Conservation (phyloP, 2,329 filamentous ascomycete species). For the Pestalotiopsis sp. region DNA sequence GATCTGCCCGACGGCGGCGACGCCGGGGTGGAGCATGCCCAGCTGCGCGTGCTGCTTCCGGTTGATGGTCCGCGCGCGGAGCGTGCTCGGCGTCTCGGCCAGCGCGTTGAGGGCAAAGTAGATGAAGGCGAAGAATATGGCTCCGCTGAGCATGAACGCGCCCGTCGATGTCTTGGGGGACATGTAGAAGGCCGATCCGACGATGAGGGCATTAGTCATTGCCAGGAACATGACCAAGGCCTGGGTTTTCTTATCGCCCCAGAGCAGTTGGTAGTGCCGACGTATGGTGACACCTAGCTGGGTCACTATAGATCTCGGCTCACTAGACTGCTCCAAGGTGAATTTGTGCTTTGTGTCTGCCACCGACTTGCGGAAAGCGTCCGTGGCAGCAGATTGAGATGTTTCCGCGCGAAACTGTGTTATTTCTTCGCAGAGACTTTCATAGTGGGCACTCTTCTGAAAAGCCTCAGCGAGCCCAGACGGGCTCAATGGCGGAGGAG, state of each 20-base stretch:
- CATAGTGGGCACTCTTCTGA: not conserved
- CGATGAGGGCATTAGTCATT: not conserved
- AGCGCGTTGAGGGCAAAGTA: not conserved
- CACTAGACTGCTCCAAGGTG: not conserved
- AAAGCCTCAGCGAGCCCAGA: not conserved
- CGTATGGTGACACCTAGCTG: not conserved
- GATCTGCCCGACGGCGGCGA: not conserved
- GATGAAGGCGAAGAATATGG: not conserved
- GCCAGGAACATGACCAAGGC: not conserved
- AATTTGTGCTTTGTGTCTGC: not conserved
- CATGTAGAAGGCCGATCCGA: not conserved
- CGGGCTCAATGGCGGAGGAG: not conserved
- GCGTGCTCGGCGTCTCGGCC: not conserved
- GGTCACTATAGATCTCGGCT: not conserved
- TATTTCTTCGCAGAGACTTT: not conserved
- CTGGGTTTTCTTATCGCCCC: not conserved
- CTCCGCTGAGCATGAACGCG: not conserved
- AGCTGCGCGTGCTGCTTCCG: not conserved
- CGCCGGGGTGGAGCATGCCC: not conserved
- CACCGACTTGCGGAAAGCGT: not conserved
- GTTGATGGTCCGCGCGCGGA: not conserved
- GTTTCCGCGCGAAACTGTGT: not conserved
- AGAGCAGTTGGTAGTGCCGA: not conserved
- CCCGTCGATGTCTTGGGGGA: not conserved
- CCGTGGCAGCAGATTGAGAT: not conserved